These are phyloP conservation scores for Hypocrella siamensis DNA, from an alignment of 2,329 filamentous ascomycete genomes.

Conservation along the genomic window DNA sequence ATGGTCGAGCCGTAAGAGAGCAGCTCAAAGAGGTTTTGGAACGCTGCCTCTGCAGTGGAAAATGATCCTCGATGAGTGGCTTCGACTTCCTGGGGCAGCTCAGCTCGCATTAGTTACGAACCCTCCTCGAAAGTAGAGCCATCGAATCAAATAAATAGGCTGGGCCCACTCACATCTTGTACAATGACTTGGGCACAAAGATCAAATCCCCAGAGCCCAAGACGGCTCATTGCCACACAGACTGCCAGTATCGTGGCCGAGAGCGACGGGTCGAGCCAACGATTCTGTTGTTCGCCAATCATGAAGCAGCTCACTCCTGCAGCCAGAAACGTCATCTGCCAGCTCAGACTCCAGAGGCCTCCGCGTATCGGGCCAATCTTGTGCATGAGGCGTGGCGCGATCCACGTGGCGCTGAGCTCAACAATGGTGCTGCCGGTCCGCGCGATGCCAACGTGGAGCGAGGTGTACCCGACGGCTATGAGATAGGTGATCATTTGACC, in stretches of 20 bases:
- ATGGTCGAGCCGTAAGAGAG: constrained; percentile 51
- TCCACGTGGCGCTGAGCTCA: constrained; percentile 46
- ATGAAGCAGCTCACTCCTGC: constrained; percentile 13
- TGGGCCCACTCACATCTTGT: constrained; percentile 32
- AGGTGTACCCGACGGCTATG: constrained; percentile 33
- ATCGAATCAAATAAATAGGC: not conserved
- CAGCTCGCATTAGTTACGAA: not conserved
- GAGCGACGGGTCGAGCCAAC: constrained; percentile 11
- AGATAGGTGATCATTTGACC: constrained; percentile 53
- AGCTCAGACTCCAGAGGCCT: constrained; percentile 56
- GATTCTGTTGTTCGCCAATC: constrained; percentile 9
- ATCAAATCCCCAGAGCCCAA: constrained; percentile 48
- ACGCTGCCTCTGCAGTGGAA: constrained; percentile 49
- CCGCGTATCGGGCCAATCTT: constrained; percentile 43
- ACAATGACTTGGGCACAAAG: constrained; percentile 43
- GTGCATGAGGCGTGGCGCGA: constrained; percentile 38
- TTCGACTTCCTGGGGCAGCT: constrained; percentile 31
- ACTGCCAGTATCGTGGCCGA: constrained; percentile 31
- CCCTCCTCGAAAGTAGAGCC: constrained; percentile 1
- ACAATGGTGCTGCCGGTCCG: constrained; percentile 35
- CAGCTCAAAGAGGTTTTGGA: constrained; percentile 58
- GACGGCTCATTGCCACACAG: constrained; percentile 37
- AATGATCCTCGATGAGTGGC: constrained; percentile 47
- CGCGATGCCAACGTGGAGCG: constrained; percentile 34
- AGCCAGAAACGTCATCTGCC: constrained; percentile 44